Evolutionary conservation across 805 yeast genomes (phyloP).

Genomic region (Kuraishia piskuri): DNA sequence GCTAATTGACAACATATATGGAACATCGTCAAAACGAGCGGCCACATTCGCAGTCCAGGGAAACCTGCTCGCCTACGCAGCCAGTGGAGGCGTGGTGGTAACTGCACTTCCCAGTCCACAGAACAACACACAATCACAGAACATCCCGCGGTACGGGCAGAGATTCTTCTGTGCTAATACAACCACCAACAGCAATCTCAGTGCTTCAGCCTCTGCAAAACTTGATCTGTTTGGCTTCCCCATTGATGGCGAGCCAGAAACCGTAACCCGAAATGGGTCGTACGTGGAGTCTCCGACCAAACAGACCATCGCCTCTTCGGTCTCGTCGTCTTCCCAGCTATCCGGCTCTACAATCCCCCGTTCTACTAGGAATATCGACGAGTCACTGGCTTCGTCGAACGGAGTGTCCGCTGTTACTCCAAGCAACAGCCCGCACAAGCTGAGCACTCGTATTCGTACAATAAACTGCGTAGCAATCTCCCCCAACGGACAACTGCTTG

Average conservation of each 20-base stretch:
- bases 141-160: too few relatives aligned
- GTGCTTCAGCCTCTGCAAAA: constrained; percentile 2
- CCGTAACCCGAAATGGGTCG: constrained; percentile 13
- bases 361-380: neutral
- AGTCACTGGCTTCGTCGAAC: constrained; percentile 10
- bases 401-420: too few relatives aligned
- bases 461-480: constrained; percentile 53
- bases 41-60: constrained; percentile 31
- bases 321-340: neutral
- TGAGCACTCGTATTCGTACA: constrained; percentile 34
- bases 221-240: constrained; percentile 29
- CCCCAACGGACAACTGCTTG: constrained; percentile 43
- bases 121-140: too few relatives aligned
- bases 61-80: constrained; percentile 40
- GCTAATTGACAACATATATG: constrained; percentile 24
- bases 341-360: neutral
- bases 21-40: constrained; percentile 36
- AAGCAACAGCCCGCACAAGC: constrained; percentile 9
- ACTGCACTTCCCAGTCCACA: constrained; percentile 14
- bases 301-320: neutral
- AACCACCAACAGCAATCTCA: neutral
- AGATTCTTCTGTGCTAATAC: constrained; percentile 45
- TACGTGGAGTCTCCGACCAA: neutral
- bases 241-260: constrained; percentile 20
- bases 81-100: constrained; percentile 55